Evolutionary conservation across 305 asterid genomes (phyloP), one percentile per base, ranked within the genome.

Genomic region (Nicotiana rustica): DNA sequence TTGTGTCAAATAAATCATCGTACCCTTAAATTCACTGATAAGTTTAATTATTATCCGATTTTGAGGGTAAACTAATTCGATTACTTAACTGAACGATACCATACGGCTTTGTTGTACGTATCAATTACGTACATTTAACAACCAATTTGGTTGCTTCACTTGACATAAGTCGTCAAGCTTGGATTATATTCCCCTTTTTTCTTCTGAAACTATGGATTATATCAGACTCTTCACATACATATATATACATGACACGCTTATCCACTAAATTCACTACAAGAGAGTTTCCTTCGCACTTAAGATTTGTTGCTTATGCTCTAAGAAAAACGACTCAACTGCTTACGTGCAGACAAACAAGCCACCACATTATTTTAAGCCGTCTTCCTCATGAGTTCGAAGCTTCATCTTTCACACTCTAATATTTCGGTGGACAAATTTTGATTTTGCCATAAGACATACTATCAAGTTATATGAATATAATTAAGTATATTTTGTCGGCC

Each of bases 391-490:
- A 0, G 4, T 68, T 36, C 17, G 31, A 36, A 17, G 9, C 2
- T 36, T 68, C 31, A 36, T 68, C 55, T 68, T 68, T 68, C 77
- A 36, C 56, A 68, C 77, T 7, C 17, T 4, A 66, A 31, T 31
- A 6, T 13, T 31, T 14, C 17, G 35, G 7, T 12, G 35, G 67
- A 8, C 35, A 62, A 62, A 7, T 10, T 62, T 21, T 21, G 10
- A 62, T 65, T 65, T 65, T 25, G 18, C 69, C 18, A 65, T n/a
- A 10, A 62, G 69, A 65, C 35, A 4, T 7, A 21, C 17, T 10
- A 9, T 65, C 5, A 65, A 1, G 8, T 36, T 65, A 12, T 25
- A 65, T 65, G 36, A 25, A 25, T 25, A 25, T 25, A 25, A 25
- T 25, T 25, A 25, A 25, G 25, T 25, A 25, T 25, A 25, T 25